Evolutionary conservation across 2,329 filamentous ascomycete genomes (phyloP).

Genomic region (Penicillium sp.): DNA sequence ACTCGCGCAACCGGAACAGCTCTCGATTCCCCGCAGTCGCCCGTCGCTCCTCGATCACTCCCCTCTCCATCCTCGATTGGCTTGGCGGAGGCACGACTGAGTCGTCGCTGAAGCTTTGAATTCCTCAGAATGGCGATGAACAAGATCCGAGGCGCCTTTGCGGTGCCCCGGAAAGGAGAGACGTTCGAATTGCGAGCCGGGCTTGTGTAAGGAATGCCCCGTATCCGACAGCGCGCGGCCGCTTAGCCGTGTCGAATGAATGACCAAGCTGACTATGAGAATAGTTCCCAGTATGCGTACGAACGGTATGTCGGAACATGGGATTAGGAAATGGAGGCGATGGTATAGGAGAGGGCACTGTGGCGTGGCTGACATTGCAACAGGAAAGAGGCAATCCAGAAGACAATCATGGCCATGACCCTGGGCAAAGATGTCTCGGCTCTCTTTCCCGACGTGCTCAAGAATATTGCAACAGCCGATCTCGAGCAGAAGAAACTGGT

Average conservation of each 20-base stretch:
- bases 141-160: conserved; percentile 90
- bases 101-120: conserved; percentile 37
- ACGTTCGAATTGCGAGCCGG: conserved; percentile 96
- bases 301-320: conserved; percentile 60
- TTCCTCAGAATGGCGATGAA: conserved; percentile 76
- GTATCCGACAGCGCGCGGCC: conserved; percentile 13
- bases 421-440: conserved; percentile 97
- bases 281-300: conserved; percentile 94
- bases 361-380: conserved; percentile 28
- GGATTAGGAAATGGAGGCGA: conserved; percentile 1
- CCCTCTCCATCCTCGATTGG: conserved; percentile 16
- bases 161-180: conserved; percentile 90
- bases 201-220: conserved; percentile 58
- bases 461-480: conserved; percentile 94
- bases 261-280: conserved; percentile 36
- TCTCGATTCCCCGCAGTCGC: conserved; percentile 35
- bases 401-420: conserved; percentile 99
- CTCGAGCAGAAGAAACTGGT: conserved; percentile 99
- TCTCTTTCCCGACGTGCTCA: conserved; percentile 93
- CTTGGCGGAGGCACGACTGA: conserved; percentile 35
- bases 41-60: conserved; percentile 16
- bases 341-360: conserved; percentile 6
- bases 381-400: conserved; percentile 96
- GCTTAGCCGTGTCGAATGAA: conserved; percentile 5
- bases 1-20: conserved; percentile 31